A percentile compares a stretch with the other conserved stretches of the same genome.
These are phyloP conservation scores for Coleophoma cylindrospora DNA, from an alignment of 2,329 filamentous ascomycete species.

Conservation along the genomic window DNA sequence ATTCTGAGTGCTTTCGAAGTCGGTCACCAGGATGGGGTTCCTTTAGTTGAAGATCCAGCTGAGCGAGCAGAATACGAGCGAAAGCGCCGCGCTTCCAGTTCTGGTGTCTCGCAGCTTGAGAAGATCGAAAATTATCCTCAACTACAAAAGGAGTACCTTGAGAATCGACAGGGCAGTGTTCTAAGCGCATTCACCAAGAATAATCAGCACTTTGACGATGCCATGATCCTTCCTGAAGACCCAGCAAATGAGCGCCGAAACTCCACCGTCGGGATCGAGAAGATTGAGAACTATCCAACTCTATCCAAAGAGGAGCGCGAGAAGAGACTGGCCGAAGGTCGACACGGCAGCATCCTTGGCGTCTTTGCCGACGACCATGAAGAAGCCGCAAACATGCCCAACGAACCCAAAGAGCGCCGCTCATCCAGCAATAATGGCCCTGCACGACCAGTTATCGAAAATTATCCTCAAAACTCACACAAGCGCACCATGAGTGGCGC, in stretches of 20 bases:
- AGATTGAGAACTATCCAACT: background rate
- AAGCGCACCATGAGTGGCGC: background rate
- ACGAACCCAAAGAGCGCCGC: background rate
- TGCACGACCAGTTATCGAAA: background rate
- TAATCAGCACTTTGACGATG: background rate
- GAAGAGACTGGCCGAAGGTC: background rate
- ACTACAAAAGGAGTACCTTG: background rate
- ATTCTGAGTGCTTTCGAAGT: background rate
- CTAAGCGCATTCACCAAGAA: background rate
- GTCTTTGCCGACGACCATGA: background rate
- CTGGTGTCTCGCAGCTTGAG: background rate
- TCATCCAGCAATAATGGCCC: background rate
- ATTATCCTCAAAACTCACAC: background rate
- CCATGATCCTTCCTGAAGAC: background rate
- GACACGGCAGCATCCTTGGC: background rate
- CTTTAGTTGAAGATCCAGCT: background rate
- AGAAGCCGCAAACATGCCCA: background rate
- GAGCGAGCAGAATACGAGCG: background rate
- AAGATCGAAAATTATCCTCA: slow-evolving; percentile 1
- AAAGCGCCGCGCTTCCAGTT: background rate
- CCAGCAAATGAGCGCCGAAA: background rate
- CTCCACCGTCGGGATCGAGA: background rate
- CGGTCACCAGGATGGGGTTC: background rate
- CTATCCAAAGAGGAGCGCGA: background rate
- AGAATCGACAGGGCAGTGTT: background rate